Percentiles rank a stretch among this genome's conserved stretches.
Evolutionary conservation across 306 rosid species (phyloP).

Genomic region (Prosopis cineraria): DNA sequence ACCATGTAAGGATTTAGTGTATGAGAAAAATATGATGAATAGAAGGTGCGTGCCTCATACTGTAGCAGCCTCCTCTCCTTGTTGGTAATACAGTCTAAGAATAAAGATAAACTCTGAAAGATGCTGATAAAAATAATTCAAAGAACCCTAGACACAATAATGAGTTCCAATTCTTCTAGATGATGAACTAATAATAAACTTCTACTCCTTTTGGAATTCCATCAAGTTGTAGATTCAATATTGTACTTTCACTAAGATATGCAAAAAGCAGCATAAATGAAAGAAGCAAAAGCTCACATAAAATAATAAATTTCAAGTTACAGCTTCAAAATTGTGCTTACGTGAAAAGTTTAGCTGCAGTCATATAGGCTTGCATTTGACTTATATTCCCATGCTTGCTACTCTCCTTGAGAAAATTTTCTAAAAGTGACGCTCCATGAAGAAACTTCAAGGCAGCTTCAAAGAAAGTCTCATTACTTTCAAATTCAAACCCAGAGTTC

Average conservation of each 20-base stretch:
- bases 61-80: not conserved
- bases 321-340: slow-evolving; percentile 37
- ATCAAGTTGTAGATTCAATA: not conserved
- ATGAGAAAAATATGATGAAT: too few species aligned
- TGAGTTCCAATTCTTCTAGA: not conserved
- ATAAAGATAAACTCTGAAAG: not conserved
- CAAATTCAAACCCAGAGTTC: slow-evolving; percentile 71
- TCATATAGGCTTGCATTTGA: slow-evolving; percentile 61
- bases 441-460: slow-evolving; percentile 90
- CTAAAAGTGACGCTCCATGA: slow-evolving; percentile 72
- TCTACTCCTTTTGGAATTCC: not conserved
- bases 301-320: slow-evolving; percentile 4
- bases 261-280: not conserved
- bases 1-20: too few species aligned
- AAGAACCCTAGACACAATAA: not conserved
- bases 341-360: slow-evolving; percentile 75
- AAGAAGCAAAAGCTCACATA: not conserved
- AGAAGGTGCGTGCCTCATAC: too few species aligned
- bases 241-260: not conserved
- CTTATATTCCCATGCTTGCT: slow-evolving; percentile 60
- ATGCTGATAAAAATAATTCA: not conserved
- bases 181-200: not conserved
- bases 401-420: slow-evolving; percentile 52
- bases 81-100: not conserved
- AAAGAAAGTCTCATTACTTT: slow-evolving; percentile 81